Conservation (phyloP, 2,329 filamentous ascomycete genomes). For the Pseudogymnoascus pannorum region DNA sequence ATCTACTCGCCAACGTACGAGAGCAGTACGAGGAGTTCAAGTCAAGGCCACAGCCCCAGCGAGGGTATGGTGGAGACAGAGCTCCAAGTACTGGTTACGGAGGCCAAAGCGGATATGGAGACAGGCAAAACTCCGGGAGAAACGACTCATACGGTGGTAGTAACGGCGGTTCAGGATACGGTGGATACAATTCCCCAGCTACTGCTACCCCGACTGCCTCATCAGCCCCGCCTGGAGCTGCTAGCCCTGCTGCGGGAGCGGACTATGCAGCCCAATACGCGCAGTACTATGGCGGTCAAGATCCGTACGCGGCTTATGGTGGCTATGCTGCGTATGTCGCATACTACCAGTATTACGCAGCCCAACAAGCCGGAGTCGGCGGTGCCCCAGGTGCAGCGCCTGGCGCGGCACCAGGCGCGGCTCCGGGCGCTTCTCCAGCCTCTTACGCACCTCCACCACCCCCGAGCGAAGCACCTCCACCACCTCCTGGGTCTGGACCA, state of each 20-base stretch:
- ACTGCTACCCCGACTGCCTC: constrained; percentile 24
- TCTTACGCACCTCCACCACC: constrained; percentile 51
- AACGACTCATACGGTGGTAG: constrained; percentile 34
- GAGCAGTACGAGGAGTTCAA: constrained; percentile 91
- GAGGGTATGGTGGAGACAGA: constrained; percentile 44
- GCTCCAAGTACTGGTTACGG: constrained; percentile 33
- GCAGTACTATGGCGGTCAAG: constrained; percentile 67
- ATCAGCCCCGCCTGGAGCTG: constrained; percentile 36
- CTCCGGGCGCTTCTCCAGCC: constrained; percentile 29
- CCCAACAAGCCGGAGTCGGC: constrained; percentile 34
- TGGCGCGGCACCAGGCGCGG: constrained; percentile 35
- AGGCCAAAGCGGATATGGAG: constrained; percentile 42
- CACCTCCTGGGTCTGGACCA: constrained; percentile 50
- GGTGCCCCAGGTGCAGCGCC: constrained; percentile 34
- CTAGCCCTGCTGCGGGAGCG: constrained; percentile 37
- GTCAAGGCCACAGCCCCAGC: constrained; percentile 60
- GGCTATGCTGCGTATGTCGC: constrained; percentile 74
- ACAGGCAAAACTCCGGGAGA: constrained; percentile 41
- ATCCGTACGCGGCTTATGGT: constrained; percentile 87
- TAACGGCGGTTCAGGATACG: constrained; percentile 35
- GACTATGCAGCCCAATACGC: constrained; percentile 80
- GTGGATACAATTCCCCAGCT: constrained; percentile 28
- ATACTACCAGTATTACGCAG: constrained; percentile 67
- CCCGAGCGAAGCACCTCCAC: constrained; percentile 54
- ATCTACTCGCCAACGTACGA: constrained; percentile 78